A percentile compares a stretch with the other conserved stretches of the same genome.
Evolutionary conservation across 2,329 filamentous ascomycete genomes (phyloP).

Genomic region (Chrysoporthe deuterocubensis): DNA sequence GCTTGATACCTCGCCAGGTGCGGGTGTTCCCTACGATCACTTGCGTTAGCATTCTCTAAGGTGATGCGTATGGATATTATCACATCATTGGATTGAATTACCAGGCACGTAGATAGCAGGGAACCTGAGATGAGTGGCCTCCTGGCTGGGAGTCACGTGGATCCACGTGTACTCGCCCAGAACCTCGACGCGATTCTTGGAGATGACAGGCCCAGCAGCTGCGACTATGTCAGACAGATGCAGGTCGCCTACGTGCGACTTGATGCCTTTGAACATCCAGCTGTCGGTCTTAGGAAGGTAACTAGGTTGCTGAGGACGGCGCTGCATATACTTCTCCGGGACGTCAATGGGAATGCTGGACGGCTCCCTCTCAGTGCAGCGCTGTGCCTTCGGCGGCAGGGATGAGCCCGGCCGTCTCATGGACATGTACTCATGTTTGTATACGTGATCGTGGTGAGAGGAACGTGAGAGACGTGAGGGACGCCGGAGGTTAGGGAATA

Average conservation of each 20-base stretch:
- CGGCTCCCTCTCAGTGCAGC: neutral
- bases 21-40: constrained; percentile 12
- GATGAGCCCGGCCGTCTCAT: too few species aligned
- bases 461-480: neutral
- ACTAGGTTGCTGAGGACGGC: neutral
- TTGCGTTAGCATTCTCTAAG: neutral
- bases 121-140: neutral
- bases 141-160: constrained; percentile 18
- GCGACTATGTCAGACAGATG: neutral
- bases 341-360: neutral
- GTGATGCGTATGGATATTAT: neutral
- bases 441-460: too few species aligned
- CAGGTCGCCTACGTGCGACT: constrained; percentile 14
- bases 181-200: constrained; percentile 10
- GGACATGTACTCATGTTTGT: neutral
- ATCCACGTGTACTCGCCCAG: constrained; percentile 27
- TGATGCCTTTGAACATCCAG: constrained; percentile 22
- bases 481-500: neutral
- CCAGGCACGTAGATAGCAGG: constrained; percentile 26
- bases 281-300: constrained; percentile 12
- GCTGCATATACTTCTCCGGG: neutral
- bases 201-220: neutral
- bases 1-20: constrained; percentile 13
- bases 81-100: neutral
- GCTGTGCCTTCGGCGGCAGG: too few species aligned